Base-by-base conservation (phyloP, 2,329 filamentous ascomycete species). In the Sarocladium oryzae region DNA sequence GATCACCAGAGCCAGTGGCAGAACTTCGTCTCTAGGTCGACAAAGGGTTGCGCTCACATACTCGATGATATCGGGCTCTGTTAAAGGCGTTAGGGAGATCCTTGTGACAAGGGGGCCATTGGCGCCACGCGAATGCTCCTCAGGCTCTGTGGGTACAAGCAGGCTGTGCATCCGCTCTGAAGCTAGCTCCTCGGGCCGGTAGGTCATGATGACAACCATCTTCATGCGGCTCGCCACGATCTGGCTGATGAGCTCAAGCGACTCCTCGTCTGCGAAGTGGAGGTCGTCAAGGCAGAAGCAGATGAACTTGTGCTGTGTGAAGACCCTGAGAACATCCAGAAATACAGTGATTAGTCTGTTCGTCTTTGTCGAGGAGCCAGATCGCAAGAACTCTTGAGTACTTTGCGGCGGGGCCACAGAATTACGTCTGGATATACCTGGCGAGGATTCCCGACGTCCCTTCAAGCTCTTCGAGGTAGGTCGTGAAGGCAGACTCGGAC, bases 211-310 rank as follows among this genome's bases (percentile, higher is more conserved):
- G 26, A 95, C 75, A 18, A 92, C 82, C 70, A 96, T 86, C 18
- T 87, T 89, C 54, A 96, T 81, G 56, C 86, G 85, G 1, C 86
- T 83, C 49, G 78, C 76, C 51, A 95, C 82, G 50, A 96, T 89
- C 60, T 90, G 85, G 15, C 85, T 79, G 35, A 96, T 85, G 50
- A 96, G 73, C 53, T 95, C 89, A 45, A 93, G 70, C 13, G 87
- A 93, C 65, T 96, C 92, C 23, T 86, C 81, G 62, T 96, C 92
- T 6, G 90, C 89, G 65, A 89, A 93, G 60, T 96, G 90, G 28
- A 96, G 71, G 66, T 96, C 92, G 61, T 96, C 92, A 24, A 96
- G 70, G 59, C 85, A 90, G 58, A 96, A 84, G 61, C 89, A 95
- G 51, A 96, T 90, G 60, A 96, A 84, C 60, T 91, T 93, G 63